phyloP scores from a whole-genome alignment of 345 rosid species.

The Murraya koenigii region DNA sequence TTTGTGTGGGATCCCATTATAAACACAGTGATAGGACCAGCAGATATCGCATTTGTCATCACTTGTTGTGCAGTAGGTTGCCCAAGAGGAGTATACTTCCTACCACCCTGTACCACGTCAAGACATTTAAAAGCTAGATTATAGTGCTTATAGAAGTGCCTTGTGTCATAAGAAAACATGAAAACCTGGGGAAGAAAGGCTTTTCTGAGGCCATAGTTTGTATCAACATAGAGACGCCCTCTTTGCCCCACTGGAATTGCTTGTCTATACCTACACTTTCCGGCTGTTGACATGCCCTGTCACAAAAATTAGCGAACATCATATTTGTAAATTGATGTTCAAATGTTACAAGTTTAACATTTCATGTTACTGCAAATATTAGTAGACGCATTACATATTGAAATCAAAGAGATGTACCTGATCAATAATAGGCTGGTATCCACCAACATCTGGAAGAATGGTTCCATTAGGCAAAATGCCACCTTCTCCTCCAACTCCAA shows the following conservation, averaged over 20 bases:
- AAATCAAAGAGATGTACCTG: slow-evolving; percentile 17
- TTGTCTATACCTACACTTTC: slow-evolving; percentile 30
- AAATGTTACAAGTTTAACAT: too few relatives aligned
- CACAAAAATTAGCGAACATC: not conserved
- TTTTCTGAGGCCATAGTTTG: slow-evolving; percentile 26
- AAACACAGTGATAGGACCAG: slow-evolving; percentile 23
- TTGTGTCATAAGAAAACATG: not conserved
- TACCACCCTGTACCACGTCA: slow-evolving; percentile 12
- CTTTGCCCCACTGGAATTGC: slow-evolving; percentile 19
- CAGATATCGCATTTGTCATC: slow-evolving; percentile 14
- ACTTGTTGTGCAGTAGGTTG: slow-evolving; percentile 27
- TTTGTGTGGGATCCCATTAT: slow-evolving; percentile 25
- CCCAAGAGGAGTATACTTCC: slow-evolving; percentile 24
- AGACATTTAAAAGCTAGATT: not conserved
- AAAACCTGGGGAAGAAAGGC: slow-evolving; percentile 28
- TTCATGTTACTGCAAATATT: too few relatives aligned
- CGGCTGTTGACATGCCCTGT: slow-evolving; percentile 27
- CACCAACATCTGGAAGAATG: slow-evolving; percentile 27
- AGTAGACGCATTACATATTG: too few relatives aligned
- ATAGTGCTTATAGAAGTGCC: not conserved
- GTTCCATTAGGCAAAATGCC: slow-evolving; percentile 21
- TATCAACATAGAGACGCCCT: slow-evolving; percentile 1
- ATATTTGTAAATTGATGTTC: not conserved
- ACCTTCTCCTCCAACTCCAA: slow-evolving; percentile 34
- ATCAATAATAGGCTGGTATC: slow-evolving; percentile 26